phyloP scores from a whole-genome alignment of 345 rosid genomes.

The Euphorbia pulcherrima region DNA sequence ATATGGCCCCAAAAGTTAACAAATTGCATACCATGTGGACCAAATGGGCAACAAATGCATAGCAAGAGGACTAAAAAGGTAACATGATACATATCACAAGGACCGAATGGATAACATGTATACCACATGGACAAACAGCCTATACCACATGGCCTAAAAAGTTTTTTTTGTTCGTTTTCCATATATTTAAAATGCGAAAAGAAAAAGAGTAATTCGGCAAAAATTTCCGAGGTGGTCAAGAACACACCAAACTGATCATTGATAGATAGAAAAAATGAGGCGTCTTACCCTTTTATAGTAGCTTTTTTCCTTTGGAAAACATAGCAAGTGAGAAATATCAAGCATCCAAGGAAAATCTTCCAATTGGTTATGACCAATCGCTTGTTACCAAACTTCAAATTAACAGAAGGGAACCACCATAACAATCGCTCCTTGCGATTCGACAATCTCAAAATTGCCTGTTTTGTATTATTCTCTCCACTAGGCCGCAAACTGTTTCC shows the following conservation, averaged over 20 bases:
- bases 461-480: slow-evolving; percentile 23
- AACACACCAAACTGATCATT: background rate
- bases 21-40: too few relatives aligned
- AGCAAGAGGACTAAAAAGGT: too few relatives aligned
- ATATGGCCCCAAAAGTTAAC: too few relatives aligned
- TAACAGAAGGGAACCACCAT: slow-evolving; percentile 59
- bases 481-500: slow-evolving; percentile 20
- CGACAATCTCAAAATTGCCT: slow-evolving; percentile 40
- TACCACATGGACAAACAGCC: too few relatives aligned
- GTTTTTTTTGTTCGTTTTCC: too few relatives aligned
- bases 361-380: slow-evolving; percentile 42
- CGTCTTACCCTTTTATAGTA: slow-evolving; percentile 46
- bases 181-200: too few relatives aligned
- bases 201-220: too few relatives aligned
- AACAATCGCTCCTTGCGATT: slow-evolving; percentile 28
- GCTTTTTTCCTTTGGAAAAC: slow-evolving; percentile 49
- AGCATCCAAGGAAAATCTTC: slow-evolving; percentile 52
- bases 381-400: slow-evolving; percentile 48
- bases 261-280: background rate
- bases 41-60: too few relatives aligned
- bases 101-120: too few relatives aligned
- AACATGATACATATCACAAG: too few relatives aligned
- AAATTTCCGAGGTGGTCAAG: background rate
- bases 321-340: slow-evolving; percentile 46
- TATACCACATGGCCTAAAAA: too few relatives aligned